phyloP scores from a whole-genome alignment of 257 asterid species.

The Perilla frutescens region DNA sequence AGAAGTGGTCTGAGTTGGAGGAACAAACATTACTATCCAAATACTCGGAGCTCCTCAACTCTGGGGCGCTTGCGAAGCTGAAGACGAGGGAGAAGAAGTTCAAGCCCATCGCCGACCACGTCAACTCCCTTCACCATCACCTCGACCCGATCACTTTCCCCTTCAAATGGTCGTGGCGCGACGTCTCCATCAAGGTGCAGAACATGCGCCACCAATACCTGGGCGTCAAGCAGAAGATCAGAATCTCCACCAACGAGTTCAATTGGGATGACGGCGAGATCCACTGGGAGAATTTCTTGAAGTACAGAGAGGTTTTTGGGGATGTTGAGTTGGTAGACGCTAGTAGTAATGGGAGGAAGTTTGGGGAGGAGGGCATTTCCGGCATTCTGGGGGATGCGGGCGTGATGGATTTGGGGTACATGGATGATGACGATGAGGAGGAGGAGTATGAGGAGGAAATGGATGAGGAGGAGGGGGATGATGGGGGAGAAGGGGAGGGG shows the following conservation, averaged over 20 bases:
- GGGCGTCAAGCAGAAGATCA: conserved; percentile 94
- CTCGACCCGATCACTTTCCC: conserved; percentile 81
- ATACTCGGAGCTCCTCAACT: conserved; percentile 72
- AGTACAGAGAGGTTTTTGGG: conserved; percentile 88
- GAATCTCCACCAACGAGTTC: conserved; percentile 62
- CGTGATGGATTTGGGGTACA: conserved; percentile 45
- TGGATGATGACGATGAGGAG: conserved; percentile 54
- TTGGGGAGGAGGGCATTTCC: conserved; percentile 51
- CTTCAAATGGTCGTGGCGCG: conserved; percentile 98
- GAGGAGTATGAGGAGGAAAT: conserved; percentile 53
- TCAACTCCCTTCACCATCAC: conserved; percentile 77
- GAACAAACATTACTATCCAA: conserved; percentile 75
- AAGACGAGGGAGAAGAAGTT: conserved; percentile 93
- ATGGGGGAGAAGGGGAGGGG: conserved; percentile 38
- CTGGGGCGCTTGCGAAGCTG: conserved; percentile 79
- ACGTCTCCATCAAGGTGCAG: conserved; percentile 89
- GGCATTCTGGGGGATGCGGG: conserved; percentile 41
- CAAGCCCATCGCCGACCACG: conserved; percentile 96
- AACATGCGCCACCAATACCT: conserved; percentile 98
- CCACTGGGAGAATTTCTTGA: conserved; percentile 92
- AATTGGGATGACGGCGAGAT: conserved; percentile 90
- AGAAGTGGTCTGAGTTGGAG: conserved; percentile 98
- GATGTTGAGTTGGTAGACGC: conserved; percentile 69
- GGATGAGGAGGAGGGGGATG: conserved; percentile 50
- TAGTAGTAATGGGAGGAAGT: conserved; percentile 28